Percentiles rank a stretch among this genome's conserved stretches.
phyloP scores from a whole-genome alignment of 768 basidiomycete species.

The Dentipellis fragilis region DNA sequence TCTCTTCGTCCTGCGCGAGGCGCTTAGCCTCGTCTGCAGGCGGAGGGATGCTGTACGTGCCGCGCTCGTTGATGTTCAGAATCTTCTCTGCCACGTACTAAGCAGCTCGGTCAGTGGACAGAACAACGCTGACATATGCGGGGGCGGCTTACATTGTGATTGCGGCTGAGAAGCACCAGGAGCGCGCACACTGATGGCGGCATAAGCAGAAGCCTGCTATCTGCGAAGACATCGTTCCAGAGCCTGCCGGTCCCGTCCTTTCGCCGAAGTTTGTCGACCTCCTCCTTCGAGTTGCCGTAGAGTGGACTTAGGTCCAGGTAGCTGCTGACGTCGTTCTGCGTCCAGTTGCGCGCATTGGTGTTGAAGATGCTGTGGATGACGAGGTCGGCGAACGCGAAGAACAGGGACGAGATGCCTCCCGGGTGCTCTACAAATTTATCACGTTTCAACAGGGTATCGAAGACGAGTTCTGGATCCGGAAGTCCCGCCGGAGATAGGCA shows the following conservation, averaged over 20 bases:
- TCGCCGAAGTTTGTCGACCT: constrained; percentile 39
- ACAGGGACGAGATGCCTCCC: constrained; percentile 59
- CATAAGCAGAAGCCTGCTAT: constrained; percentile 55
- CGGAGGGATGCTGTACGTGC: constrained; percentile 27
- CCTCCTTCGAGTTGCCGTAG: constrained; percentile 48
- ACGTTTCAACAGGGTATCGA: constrained; percentile 53
- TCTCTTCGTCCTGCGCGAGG: constrained; percentile 58
- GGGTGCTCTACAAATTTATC: constrained; percentile 21
- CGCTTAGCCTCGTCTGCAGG: constrained; percentile 10
- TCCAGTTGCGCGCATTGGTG: constrained; percentile 35
- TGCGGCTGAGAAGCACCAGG: constrained; percentile 57
- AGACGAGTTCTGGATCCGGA: constrained; percentile 59
- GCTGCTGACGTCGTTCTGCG: constrained; percentile 54
- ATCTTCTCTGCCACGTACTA: constrained; percentile 66
- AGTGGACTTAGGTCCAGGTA: constrained; percentile 72
- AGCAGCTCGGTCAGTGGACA: neutral
- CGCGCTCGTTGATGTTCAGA: constrained; percentile 56
- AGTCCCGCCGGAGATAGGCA: constrained; percentile 33
- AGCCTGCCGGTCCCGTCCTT: constrained; percentile 60
- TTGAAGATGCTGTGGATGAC: constrained; percentile 70
- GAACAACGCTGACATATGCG: constrained; percentile 1
- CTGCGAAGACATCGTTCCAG: constrained; percentile 63
- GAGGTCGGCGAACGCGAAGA: constrained; percentile 74
- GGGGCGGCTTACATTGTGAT: constrained; percentile 52
- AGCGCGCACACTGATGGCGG: constrained; percentile 63